Evolutionary conservation across 257 asterid species (phyloP).

Genomic region (Linderniella brevidens): DNA sequence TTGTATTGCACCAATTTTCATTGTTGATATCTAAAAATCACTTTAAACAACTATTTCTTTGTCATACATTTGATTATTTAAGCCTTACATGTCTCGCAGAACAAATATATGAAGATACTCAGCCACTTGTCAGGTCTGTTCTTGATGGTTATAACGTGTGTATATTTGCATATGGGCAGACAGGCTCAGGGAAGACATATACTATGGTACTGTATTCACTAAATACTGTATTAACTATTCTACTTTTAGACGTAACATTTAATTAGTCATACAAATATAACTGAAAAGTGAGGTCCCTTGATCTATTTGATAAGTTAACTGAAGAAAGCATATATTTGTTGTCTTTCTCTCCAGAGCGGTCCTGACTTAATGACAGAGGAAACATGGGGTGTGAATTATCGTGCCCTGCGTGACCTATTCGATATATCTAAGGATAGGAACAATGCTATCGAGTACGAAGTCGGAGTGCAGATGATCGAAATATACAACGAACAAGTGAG

Average conservation of each 20-base stretch:
- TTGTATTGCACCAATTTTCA: neutral
- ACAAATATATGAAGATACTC: constrained; percentile 65
- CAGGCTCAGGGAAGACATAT: constrained; percentile 88
- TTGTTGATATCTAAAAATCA: neutral
- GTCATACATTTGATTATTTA: constrained; percentile 8
- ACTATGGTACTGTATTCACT: constrained; percentile 45
- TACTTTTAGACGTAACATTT: too few species aligned
- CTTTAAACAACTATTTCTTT: neutral
- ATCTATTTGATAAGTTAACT: neutral
- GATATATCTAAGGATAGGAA: constrained; percentile 41
- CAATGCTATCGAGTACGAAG: constrained; percentile 56
- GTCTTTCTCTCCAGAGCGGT: constrained; percentile 49
- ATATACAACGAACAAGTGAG: constrained; percentile 93
- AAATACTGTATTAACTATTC: constrained; percentile 1
- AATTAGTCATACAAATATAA: too few species aligned
- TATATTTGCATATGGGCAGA: constrained; percentile 87
- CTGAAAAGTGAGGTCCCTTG: too few species aligned
- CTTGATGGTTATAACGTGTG: constrained; percentile 86
- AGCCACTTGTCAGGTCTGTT: constrained; percentile 67
- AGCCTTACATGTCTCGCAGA: constrained; percentile 31
- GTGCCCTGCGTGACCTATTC: constrained; percentile 74
- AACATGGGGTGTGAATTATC: constrained; percentile 89
- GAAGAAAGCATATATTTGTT: constrained; percentile 5
- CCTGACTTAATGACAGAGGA: constrained; percentile 76
- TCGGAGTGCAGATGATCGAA: constrained; percentile 88